phyloP scores from a whole-genome alignment of 352 stramenopile genomes.

The Phytophthora melonis region DNA sequence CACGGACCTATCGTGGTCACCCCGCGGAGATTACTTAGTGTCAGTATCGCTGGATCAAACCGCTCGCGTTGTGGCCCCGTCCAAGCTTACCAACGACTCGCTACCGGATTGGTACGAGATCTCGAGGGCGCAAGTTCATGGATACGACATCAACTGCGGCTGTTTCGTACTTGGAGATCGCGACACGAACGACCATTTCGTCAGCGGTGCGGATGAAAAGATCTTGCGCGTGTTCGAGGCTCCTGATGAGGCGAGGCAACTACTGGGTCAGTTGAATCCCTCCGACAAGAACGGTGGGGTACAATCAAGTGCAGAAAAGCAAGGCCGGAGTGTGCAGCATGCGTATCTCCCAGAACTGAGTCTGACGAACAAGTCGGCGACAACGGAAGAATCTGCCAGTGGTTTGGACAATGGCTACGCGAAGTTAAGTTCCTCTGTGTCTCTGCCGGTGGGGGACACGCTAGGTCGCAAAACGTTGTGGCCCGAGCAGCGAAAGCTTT shows the following conservation, averaged over 20 bases:
- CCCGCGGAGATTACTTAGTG: slow-evolving; percentile 66
- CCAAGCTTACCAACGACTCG: neutral
- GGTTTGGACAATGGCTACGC: slow-evolving; percentile 37
- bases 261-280: slow-evolving; percentile 38
- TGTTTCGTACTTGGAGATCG: slow-evolving; percentile 48
- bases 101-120: slow-evolving; percentile 62
- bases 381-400: slow-evolving; percentile 2
- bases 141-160: slow-evolving; percentile 84
- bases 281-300: neutral
- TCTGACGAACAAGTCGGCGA: slow-evolving; percentile 72
- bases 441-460: slow-evolving; percentile 68
- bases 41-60: slow-evolving; percentile 85
- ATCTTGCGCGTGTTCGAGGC: slow-evolving; percentile 83
- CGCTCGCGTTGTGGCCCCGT: slow-evolving; percentile 58
- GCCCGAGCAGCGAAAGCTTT: slow-evolving; percentile 81
- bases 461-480: slow-evolving; percentile 75
- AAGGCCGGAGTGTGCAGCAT: slow-evolving; percentile 43
- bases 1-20: slow-evolving; percentile 76
- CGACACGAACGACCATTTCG: slow-evolving; percentile 56
- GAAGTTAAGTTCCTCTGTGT: slow-evolving; percentile 23
- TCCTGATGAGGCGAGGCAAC: slow-evolving; percentile 54
- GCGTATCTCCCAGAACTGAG: slow-evolving; percentile 82
- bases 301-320: neutral
- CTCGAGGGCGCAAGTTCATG: slow-evolving; percentile 81
- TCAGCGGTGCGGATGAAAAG: slow-evolving; percentile 86